Base-by-base conservation (phyloP, 345 rosid genomes). In the Toxicodendron radicans region DNA sequence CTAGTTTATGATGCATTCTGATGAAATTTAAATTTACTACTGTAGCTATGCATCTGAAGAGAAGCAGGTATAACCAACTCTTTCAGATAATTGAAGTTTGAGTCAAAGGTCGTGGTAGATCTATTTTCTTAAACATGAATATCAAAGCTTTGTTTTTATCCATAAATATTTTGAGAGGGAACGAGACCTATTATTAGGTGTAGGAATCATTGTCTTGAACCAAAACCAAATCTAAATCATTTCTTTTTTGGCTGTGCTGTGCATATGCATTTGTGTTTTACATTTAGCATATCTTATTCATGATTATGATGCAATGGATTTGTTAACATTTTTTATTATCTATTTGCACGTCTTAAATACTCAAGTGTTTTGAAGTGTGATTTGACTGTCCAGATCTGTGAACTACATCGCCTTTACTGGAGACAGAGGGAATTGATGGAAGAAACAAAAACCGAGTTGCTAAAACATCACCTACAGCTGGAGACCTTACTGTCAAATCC, bases 381-480 rank as follows among this genome's bases (percentile, higher is more conserved):
- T 54, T 70, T 76, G 58, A 23, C 24, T 32, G 52, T 76, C 14
- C 76, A 89, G 93, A 76, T 89, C 59, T 81, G 57, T 41, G 87
- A 85, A 83, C 93, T 89, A 58, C 93, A 89, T 80, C 85, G 85
- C 68, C 78, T 87, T 64, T 87, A 89, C 76, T 23, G 71, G 75
- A 83, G 80, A 69, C 93, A 89, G 75, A 84, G 68, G 73, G 87
- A 85, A 74, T 48, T 89, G 59, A 84, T 87, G 87, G 83, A 77
- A 74, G 88, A 84, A 81, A 76, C 81, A 78, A 83, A 80, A 66
- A 76, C 20, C 9, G 27, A 60, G 35, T 64, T 64, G 20, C 21
- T 57, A 35, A 74, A 66, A 53, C 70, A 72, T 64, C 80, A 67
- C 70, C 72, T 43, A 30, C 64, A 54, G 41, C 65, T 53, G 32